These are phyloP conservation scores for Asclepias syriaca DNA, from an alignment of 257 asterid genomes.

Conservation along the genomic window DNA sequence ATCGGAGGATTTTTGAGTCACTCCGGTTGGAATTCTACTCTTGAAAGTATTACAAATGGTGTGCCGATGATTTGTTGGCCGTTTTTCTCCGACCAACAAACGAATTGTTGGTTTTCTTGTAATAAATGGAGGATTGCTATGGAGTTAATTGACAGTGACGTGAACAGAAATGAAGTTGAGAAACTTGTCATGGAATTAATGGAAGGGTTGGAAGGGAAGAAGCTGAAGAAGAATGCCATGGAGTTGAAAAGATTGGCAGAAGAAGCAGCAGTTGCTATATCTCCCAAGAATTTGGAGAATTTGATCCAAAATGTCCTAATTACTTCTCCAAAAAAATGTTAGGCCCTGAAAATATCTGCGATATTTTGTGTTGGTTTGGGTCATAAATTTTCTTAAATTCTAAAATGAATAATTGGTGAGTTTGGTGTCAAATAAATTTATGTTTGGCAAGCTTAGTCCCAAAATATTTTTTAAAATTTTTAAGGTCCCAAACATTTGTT, in stretches of 20 bases:
- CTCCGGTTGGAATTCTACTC: slow-evolving; percentile 54
- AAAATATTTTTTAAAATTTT: no score
- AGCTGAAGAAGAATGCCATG: slow-evolving; percentile 29
- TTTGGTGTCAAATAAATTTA: no score
- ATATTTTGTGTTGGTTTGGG: no score
- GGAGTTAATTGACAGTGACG: slow-evolving; percentile 42
- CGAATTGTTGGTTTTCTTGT: slow-evolving; percentile 49
- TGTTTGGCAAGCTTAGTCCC: no score
- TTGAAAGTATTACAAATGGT: slow-evolving; percentile 33
- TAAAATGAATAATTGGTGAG: no score
- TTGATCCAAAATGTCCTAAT: slow-evolving; percentile 24
- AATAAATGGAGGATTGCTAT: slow-evolving; percentile 31
- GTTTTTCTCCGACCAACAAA: slow-evolving; percentile 52
- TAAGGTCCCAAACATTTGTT: no score
- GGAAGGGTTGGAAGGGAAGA: slow-evolving; percentile 33
- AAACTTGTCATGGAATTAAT: slow-evolving; percentile 32
- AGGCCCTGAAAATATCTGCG: neutral
- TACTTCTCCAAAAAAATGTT: neutral
- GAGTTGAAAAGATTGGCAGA: slow-evolving; percentile 32
- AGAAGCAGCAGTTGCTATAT: slow-evolving; percentile 24
- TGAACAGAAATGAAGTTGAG: slow-evolving; percentile 42
- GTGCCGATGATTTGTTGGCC: slow-evolving; percentile 71
- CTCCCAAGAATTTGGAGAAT: slow-evolving; percentile 31
- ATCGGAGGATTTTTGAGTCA: slow-evolving; percentile 61
- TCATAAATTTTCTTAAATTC: no score